Percentiles rank a stretch among this genome's conserved stretches.
These are phyloP conservation scores for Coemansia furcata DNA, from an alignment of 192 early-diverging fungal species.

Conservation along the genomic window DNA sequence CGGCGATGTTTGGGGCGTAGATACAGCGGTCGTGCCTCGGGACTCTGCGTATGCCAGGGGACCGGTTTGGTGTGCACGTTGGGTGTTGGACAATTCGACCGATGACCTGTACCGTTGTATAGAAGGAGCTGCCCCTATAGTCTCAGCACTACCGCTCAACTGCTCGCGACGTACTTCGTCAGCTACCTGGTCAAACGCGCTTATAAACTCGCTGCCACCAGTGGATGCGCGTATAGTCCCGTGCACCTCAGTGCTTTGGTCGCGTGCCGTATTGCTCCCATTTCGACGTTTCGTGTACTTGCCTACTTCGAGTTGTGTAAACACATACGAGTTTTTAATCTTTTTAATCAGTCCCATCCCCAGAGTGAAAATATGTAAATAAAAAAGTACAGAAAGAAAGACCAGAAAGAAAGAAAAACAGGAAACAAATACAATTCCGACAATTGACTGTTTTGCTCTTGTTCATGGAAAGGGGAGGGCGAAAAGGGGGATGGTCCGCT, in stretches of 20 bases:
- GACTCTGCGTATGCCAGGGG: constrained; percentile 11
- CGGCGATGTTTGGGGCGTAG: constrained; percentile 20
- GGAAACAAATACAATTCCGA: too few species aligned
- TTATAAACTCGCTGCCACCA: constrained; percentile 19
- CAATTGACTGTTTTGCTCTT: neutral
- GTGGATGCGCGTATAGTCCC: constrained; percentile 8
- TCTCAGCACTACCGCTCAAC: constrained; percentile 11
- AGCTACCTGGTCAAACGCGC: constrained; percentile 45
- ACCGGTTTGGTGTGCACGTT: constrained; percentile 15
- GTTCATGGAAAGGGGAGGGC: constrained; percentile 1
- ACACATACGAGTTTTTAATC: constrained; percentile 54
- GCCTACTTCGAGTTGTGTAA: constrained; percentile 55
- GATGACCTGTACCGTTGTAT: constrained; percentile 25
- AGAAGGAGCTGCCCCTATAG: neutral
- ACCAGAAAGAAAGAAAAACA: neutral
- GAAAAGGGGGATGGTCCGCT: neutral
- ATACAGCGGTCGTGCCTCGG: constrained; percentile 2
- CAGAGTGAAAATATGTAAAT: neutral
- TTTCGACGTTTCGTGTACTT: constrained; percentile 56
- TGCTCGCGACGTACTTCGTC: constrained; percentile 26
- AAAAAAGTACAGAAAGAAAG: neutral
- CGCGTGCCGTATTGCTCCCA: constrained; percentile 3
- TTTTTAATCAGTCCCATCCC: constrained; percentile 48
- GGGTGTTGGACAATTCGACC: constrained; percentile 31
- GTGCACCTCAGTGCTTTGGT: neutral